Base-by-base conservation (phyloP, 73 alveolate genomes). In the Stentor coeruleus region DNA sequence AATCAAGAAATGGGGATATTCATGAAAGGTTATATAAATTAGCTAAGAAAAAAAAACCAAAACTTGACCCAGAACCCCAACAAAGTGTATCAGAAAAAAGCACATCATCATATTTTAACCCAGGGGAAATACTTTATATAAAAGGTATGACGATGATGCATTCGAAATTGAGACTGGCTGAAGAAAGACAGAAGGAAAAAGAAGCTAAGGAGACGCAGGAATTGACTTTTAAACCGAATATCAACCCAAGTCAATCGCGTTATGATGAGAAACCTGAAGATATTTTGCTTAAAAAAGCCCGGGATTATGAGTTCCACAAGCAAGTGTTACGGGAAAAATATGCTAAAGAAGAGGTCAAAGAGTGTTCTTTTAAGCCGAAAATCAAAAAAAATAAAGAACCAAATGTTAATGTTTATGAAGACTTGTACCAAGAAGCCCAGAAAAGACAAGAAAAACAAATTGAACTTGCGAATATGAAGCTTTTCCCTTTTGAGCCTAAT, bases 41-140 rank as follows among this genome's bases (percentile, higher is more conserved):
- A 31, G 41, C 79, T 20, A 33, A 6, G 66, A 49, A 20, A 20
- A 49, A 49, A 49, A 49, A 49, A 20, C 28, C 20, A 6, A 49
- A 49, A 49, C 28, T 20, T 49, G 28, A 6, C 20, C 28, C 20
- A 11, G 66, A 49, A 20, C 6, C 6, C 28, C 6, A 33, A 20
- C 79, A 66, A 26, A 20, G 79, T 40, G 33, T 0, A 28, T 0
- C n/a, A 20, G 41, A 66, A 66, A 66, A 20, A 26, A 28, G 15
- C n/a, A 33, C 11, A 37, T 33, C 79, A 33, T 20, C n/a, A 31
- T 31, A 26, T 20, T 66, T 28, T 2, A 66, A 66, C 79, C 37
- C n/a, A 20, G 79, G 79, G 33, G 79, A 66, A 66, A 20, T 20
- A 15, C 79, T 66, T 20, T 66, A 66, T 66, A 66, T 66, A 20